phyloP scores from a whole-genome alignment of 768 basidiomycete genomes.

The Lyophyllum semitale region DNA sequence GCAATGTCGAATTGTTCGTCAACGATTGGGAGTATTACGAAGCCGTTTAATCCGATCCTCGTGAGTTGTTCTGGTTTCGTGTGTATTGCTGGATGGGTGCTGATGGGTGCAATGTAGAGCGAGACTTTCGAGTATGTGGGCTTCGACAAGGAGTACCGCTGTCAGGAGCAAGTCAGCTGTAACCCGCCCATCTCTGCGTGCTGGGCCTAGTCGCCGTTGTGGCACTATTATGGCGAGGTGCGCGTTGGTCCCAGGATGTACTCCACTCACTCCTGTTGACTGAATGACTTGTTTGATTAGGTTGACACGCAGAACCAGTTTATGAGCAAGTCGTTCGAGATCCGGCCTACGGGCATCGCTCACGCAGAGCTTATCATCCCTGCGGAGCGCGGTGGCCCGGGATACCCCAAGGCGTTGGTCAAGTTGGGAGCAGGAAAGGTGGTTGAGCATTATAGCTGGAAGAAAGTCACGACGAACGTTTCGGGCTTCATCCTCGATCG shows the following conservation, averaged over 20 bases:
- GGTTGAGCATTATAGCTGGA: conserved; percentile 92
- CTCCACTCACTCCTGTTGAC: too few relatives aligned
- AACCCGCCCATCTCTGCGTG: conserved; percentile 97
- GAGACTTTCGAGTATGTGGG: conserved; percentile 96
- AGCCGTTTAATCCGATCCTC: conserved; percentile 96
- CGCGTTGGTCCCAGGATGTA: conserved; percentile 4
- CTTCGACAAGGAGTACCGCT: conserved; percentile 86
- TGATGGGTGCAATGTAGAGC: conserved; percentile 44
- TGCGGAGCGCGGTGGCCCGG: conserved; percentile 51
- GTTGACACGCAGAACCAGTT: conserved; percentile 98
- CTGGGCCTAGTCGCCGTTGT: conserved; percentile 86
- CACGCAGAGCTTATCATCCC: conserved; percentile 85
- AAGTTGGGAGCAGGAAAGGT: conserved; percentile 51
- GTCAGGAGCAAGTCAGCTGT: conserved; percentile 97
- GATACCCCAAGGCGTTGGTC: conserved; percentile 61
- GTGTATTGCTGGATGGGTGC: background rate
- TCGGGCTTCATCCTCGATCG: conserved; percentile 93
- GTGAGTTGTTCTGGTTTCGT: conserved; percentile 43
- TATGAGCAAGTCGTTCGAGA: conserved; percentile 96
- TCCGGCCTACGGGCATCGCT: conserved; percentile 91
- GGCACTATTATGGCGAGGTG: conserved; percentile 91
- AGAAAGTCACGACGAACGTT: conserved; percentile 89
- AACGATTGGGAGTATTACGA: conserved; percentile 94
- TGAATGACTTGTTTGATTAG: conserved; percentile 30
- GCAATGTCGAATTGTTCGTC: conserved; percentile 98